Percentiles rank a stretch among this genome's conserved stretches.
These are phyloP conservation scores for Delphinella strobiligena DNA, from an alignment of 2,329 filamentous ascomycete genomes.

Conservation along the genomic window DNA sequence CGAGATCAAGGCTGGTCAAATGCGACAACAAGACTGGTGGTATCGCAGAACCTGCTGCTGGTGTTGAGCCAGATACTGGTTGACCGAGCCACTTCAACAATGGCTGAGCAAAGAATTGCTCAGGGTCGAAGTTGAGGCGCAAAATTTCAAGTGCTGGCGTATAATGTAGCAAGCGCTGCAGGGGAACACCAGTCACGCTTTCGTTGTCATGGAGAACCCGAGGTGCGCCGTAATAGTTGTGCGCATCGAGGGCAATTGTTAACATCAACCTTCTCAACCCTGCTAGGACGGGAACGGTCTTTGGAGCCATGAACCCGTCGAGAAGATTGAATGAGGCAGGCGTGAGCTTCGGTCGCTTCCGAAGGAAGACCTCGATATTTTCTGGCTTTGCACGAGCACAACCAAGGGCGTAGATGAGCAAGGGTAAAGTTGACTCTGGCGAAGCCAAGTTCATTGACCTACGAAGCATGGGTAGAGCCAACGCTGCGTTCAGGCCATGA, in stretches of 20 bases:
- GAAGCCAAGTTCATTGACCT: neutral
- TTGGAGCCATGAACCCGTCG: slow-evolving; percentile 4
- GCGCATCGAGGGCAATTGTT: slow-evolving; percentile 3
- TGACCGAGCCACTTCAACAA: slow-evolving; percentile 4
- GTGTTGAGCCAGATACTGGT: neutral
- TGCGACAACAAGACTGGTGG: slow-evolving; percentile 8
- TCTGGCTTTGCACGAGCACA: slow-evolving; percentile 9
- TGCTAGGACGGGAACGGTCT: slow-evolving; percentile 9
- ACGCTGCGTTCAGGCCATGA: neutral
- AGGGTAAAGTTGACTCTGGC: slow-evolving; percentile 10
- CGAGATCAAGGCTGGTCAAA: slow-evolving; percentile 12
- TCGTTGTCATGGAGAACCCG: neutral
- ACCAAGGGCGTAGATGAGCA: slow-evolving; percentile 14
- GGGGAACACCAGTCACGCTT: neutral
- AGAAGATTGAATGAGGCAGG: slow-evolving; percentile 10
- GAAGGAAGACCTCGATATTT: slow-evolving; percentile 17
- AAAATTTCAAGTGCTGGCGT: slow-evolving; percentile 11
- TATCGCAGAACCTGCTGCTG: slow-evolving; percentile 1
- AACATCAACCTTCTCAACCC: slow-evolving; percentile 14
- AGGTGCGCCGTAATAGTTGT: neutral
- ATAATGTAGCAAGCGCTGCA: slow-evolving; percentile 12
- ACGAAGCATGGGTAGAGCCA: neutral
- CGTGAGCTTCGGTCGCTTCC: slow-evolving; percentile 3
- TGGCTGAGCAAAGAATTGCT: slow-evolving; percentile 3
- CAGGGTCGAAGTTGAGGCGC: slow-evolving; percentile 15